Base-by-base conservation (phyloP, 2,329 filamentous ascomycete species). In the Colletotrichum chrysophilum region DNA sequence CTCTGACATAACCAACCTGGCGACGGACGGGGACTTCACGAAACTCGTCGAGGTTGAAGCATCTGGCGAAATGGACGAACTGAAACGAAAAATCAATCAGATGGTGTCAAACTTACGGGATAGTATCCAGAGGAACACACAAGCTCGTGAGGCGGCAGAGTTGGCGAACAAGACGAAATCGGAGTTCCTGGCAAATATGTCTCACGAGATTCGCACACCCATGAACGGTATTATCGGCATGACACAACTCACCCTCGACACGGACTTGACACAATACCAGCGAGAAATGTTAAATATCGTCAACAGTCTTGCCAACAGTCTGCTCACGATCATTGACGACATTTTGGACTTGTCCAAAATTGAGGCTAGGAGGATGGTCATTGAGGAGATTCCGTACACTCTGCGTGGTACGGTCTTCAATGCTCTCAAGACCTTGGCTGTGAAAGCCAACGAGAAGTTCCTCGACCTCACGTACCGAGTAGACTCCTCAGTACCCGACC, bases 231-330 rank as follows among this genome's bases (percentile, higher is more conserved):
- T 98, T 82, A 98, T 98, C 79, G 96, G 96, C 81, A 98, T 98
- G 96, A 98, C 96, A 4, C 96, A 98, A 84, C 89, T 99, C 71
- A 98, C 97, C 2, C 90, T 99, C 70, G 97, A 99, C 83, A 98
- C 96, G 52, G 94, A 98, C 83, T 89, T 99, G 74, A 98, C 96
- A 61, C 95, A 96, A 81, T 97, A 98, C 81, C 97, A 98, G 81
- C 93, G 97, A 79, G 97, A 99, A 86, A 98, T 98, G 96, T 88
- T 98, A 84, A 98, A 98, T 80, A 98, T 98, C 81, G 96, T 99
- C 80, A 96, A 98, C 86, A 98, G 97, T 82, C 89, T 98, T 79
- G 97, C 96, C 79, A 98, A 98, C 87, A 98, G 96, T 86, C 88
- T 99, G 80, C 88, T 99, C 81, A 98, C 96, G 66, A 98, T 99